phyloP scores from a whole-genome alignment of 148 eudicot species.

The Silene uniflora region DNA sequence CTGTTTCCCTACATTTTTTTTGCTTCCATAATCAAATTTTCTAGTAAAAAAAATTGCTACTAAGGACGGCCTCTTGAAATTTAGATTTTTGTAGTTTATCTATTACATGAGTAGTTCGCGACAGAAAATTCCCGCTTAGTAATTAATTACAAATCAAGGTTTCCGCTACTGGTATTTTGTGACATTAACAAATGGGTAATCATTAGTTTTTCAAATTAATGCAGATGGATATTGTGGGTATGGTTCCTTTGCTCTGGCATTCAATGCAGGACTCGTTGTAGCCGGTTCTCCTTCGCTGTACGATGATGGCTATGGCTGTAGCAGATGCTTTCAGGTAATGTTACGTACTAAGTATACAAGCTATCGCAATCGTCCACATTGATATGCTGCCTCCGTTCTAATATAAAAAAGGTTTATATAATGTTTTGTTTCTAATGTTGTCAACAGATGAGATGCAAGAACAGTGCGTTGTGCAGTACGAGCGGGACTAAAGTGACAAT shows the following conservation, averaged over 20 bases:
- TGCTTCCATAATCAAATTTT: background rate
- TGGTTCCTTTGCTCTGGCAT: conserved; percentile 47
- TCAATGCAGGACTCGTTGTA: conserved; percentile 58
- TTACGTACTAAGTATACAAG: background rate
- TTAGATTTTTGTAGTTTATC: no score
- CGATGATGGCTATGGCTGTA: conserved; percentile 74
- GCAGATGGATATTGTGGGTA: conserved; percentile 15
- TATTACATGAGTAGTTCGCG: no score
- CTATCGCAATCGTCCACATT: background rate
- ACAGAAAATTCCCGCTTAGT: no score
- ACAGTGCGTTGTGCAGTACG: conserved; percentile 40
- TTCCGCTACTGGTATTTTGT: background rate
- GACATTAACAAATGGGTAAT: no score
- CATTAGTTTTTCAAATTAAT: conserved; percentile 12
- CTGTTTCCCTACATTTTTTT: background rate
- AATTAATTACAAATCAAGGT: no score
- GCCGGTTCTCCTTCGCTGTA: conserved; percentile 63
- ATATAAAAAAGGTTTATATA: no score
- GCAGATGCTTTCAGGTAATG: conserved; percentile 69
- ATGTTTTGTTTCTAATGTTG: background rate
- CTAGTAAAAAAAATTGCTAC: no score
- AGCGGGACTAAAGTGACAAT: conserved; percentile 49
- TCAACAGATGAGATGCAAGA: conserved; percentile 69
- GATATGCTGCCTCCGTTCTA: no score
- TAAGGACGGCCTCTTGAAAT: no score